A percentile compares a stretch with the other conserved stretches of the same genome.
These are phyloP conservation scores for Pyracantha coccinea DNA, from an alignment of 331 rosid genomes.

Conservation along the genomic window DNA sequence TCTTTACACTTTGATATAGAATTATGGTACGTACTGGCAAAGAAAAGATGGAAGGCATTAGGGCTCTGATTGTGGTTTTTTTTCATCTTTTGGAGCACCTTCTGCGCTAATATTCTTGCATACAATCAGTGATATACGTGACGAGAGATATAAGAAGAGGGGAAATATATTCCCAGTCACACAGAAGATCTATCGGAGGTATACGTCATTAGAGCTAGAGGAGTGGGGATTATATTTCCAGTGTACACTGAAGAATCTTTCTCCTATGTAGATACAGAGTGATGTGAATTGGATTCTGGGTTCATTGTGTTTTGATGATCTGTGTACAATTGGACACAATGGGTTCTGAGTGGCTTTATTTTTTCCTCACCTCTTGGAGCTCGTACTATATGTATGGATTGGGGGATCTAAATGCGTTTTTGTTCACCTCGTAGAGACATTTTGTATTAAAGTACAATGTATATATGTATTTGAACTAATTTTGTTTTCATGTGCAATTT, in stretches of 20 bases:
- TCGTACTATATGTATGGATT: not conserved
- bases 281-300: not conserved
- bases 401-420: slow-evolving; percentile 11
- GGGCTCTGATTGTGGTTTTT: slow-evolving; percentile 37
- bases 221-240: too few species aligned
- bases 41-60: not conserved
- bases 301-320: not conserved
- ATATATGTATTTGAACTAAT: not conserved
- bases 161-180: too few species aligned
- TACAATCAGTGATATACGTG: too few species aligned
- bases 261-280: not conserved
- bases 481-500: not conserved
- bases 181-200: too few species aligned
- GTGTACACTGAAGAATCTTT: too few species aligned
- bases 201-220: too few species aligned
- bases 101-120: not conserved
- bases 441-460: not conserved
- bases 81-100: slow-evolving; percentile 23
- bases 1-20: too few species aligned
- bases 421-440: slow-evolving; percentile 13
- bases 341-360: slow-evolving; percentile 20
- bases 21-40: too few species aligned
- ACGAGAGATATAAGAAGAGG: too few species aligned
- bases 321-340: not conserved
- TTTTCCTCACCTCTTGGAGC: not conserved